Base-by-base conservation (phyloP, 1,284 basidiomycete species). In the Volvariella volvacea region DNA sequence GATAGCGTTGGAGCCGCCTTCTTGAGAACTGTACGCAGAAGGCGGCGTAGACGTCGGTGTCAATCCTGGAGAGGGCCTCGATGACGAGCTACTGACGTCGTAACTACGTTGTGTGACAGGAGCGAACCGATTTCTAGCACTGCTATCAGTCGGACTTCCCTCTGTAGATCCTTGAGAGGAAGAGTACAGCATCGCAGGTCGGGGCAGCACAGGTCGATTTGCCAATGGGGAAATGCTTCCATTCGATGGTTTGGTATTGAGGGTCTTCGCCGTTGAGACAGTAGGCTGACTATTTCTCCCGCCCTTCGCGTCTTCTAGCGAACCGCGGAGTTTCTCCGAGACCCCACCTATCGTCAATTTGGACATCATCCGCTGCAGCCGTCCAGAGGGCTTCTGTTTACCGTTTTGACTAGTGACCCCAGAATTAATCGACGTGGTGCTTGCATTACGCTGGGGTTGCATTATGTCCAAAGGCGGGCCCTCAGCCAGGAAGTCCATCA, bases 311-410 rank as follows among this genome's bases (percentile, higher is more conserved):
- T 44, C 39, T 30, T 48, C 41, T 46, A n/a, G 15, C 7, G 54
- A 39, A 19, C 41, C 43, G 52, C 77, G 56, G 42, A 58, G 58
- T 54, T 78, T 78, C 43, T 71, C 73, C 21, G 65, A 68, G n/a
- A n/a, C n/a, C 41, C 67, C 67, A 4, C 77, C 70, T 45, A 86
- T 64, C 40, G 75, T 78, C 39, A 89, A 65, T 52, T 78, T 80
- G 19, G 85, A 88, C 53, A 89, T 84, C 80, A 89, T 89, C 49
- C 80, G 76, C 57, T 86, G 81, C 47, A 88, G 62, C 28, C 84
- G 73, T 38, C 73, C 74, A 30, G 70, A 69, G 17, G 65, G 61
- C 59, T 76, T 78, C 19, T 59, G 52, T 36, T 36, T 36, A 4
- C 34, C 34, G 14, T 16, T 15, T 12, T 6, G 25, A 12, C 25